Evolutionary conservation across 345 rosid species (phyloP), one percentile per base, ranked within the genome.

Genomic region (Bruguiera parviflora): DNA sequence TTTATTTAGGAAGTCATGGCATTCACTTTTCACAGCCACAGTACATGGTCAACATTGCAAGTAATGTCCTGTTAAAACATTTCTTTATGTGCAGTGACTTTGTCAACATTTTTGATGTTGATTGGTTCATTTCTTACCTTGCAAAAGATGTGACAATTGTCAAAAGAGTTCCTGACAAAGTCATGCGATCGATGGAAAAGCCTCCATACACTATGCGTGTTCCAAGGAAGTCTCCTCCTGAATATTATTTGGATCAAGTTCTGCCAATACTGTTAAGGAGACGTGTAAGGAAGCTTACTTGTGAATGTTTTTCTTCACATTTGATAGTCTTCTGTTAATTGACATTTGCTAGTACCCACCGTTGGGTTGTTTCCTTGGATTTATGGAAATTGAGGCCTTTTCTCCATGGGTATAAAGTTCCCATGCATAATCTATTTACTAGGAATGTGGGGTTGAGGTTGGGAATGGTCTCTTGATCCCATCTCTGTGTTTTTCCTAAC

Each of bases 171-270:
- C 99, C 99, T 65, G 92, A 92, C 69, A 92, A 82, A 76, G 79
- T 89, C 72, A 92, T 90, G 98, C 79, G 92, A 61, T 85, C 96
- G 29, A 87, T 96, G 98, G 98, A 92, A 73, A 96, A 89, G 76
- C 98, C 97, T 80, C 98, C 97, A 0, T 96, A 96, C 73, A 88
- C 96, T 8, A 96, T 87, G 88, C 97, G 99, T 59, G 98, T 96
- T 43, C 99, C 99, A 0, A 86, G 99, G 77, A 96, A 96, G 79
- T 96, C 98, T 25, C 80, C 88, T 32, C 92, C 96, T 11, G 98
- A 92, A 74, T 96, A 92, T 79, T 96, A 96, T 81, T 78, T 90
- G 52, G 98, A 90, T 76, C 99, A 96, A 90, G 97, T 92, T 60
- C 87, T 90, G 70, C 97, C 98, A 27, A 78, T 92, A 71, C 84